These are phyloP conservation scores for Fusarium sp. DNA, from an alignment of 2,329 filamentous ascomycete genomes.

Conservation along the genomic window DNA sequence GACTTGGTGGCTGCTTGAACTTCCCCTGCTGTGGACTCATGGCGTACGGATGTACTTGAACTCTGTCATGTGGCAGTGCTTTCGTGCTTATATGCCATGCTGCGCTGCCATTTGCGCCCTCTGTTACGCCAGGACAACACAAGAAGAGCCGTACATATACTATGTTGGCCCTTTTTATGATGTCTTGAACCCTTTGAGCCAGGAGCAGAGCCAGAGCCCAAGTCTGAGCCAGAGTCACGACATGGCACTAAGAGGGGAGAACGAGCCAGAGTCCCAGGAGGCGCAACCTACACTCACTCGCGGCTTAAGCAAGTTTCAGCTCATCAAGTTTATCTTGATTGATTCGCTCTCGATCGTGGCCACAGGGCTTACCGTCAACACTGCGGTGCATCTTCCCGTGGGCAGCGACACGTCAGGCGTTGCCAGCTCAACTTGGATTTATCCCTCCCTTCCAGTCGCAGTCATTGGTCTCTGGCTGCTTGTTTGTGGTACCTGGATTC, in stretches of 20 bases:
- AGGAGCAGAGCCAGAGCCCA: not conserved
- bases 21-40: not conserved
- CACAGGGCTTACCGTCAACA: not conserved
- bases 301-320: not conserved
- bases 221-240: not conserved
- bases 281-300: not conserved
- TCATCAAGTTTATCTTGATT: not conserved
- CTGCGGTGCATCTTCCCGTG: not conserved
- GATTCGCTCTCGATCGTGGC: not conserved
- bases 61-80: not conserved
- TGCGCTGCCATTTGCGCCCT: not conserved
- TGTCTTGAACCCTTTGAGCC: not conserved
- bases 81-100: not conserved
- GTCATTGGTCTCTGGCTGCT: not conserved
- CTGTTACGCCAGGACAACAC: not conserved
- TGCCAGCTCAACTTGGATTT: not conserved
- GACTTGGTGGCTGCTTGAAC: not conserved
- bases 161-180: not conserved
- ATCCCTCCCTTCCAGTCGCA: not conserved
- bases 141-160: not conserved
- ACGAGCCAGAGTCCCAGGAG: not conserved
- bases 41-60: not conserved
- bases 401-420: not conserved
- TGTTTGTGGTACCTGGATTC: not conserved
- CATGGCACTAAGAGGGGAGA: not conserved